A percentile compares a stretch with the other conserved stretches of the same genome.
Evolutionary conservation across 1,139 yeast genomes (phyloP).

Genomic region (Blastobotrys malaysiensis): DNA sequence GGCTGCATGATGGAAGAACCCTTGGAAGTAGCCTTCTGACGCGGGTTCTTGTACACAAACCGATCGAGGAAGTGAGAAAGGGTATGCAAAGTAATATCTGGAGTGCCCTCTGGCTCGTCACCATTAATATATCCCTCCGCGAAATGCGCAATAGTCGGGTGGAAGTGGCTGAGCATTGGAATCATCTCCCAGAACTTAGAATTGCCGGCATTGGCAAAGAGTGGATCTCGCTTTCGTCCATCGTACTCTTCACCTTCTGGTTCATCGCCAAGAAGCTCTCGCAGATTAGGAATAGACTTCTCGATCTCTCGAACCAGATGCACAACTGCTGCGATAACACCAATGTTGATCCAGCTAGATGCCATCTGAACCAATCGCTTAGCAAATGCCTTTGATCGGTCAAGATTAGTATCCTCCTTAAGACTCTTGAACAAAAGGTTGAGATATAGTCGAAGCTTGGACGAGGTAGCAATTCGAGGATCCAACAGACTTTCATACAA

Average conservation of each 20-base stretch:
- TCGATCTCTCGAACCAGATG: conserved; percentile 67
- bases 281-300: conserved; percentile 45
- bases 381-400: conserved; percentile 81
- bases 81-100: conserved; percentile 85
- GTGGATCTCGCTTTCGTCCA: conserved; percentile 86
- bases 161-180: conserved; percentile 74
- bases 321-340: conserved; percentile 87
- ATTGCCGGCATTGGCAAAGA: conserved; percentile 80
- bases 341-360: conserved; percentile 79
- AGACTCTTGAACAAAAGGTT: conserved; percentile 80
- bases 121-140: conserved; percentile 54
- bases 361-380: conserved; percentile 86
- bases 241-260: conserved; percentile 54
- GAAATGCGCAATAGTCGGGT: conserved; percentile 83
- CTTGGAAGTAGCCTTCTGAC: conserved; percentile 61
- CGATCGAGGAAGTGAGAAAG: conserved; percentile 88
- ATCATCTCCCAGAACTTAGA: conserved; percentile 84
- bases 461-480: conserved; percentile 71
- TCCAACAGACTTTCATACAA: conserved; percentile 87
- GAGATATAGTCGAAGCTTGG: conserved; percentile 76
- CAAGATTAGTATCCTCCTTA: conserved; percentile 59
- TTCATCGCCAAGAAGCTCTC: conserved; percentile 38
- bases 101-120: conserved; percentile 50
- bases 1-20: conserved; percentile 98
- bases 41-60: conserved; percentile 91